These are phyloP conservation scores for Fusarium brevicatenulatum DNA, from an alignment of 2,329 filamentous ascomycete genomes.

Conservation along the genomic window DNA sequence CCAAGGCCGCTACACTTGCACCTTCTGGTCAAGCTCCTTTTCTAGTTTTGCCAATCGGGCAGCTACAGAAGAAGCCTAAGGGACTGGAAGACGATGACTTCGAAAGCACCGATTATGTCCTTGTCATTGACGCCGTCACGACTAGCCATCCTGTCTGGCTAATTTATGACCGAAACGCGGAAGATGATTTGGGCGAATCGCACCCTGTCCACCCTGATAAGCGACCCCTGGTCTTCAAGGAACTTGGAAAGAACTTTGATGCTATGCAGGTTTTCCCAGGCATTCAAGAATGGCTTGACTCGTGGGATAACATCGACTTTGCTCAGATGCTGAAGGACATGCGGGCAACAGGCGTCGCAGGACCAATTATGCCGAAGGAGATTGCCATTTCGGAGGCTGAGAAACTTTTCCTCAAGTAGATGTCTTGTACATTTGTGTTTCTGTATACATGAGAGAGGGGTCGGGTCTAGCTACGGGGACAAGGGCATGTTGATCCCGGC, in stretches of 20 bases:
- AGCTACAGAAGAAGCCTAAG: neutral
- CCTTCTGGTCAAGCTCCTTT: fast-evolving
- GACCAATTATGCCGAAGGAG: neutral
- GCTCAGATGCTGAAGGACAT: fast-evolving
- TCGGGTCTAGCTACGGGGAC: too few species aligned
- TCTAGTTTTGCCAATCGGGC: neutral
- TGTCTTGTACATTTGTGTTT: neutral
- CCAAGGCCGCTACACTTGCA: fast-evolving
- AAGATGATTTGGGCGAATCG: fast-evolving
- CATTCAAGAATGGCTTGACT: fast-evolving
- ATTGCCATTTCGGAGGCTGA: fast-evolving
- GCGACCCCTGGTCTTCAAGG: neutral
- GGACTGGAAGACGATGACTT: too few species aligned
- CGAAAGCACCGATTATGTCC: neutral
- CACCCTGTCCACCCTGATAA: fast-evolving
- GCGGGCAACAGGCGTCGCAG: neutral
- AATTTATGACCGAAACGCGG: neutral
- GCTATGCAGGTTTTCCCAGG: neutral
- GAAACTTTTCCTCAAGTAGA: fast-evolving
- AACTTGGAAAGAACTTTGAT: neutral
- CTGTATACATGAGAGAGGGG: neutral
- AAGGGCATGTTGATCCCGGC: too few species aligned
- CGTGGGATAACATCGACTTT: neutral
- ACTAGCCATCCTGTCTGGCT: neutral
- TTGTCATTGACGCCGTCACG: neutral